Evolutionary conservation across 1,284 basidiomycete species (phyloP).

Genomic region (Heterobasidion irregulare): DNA sequence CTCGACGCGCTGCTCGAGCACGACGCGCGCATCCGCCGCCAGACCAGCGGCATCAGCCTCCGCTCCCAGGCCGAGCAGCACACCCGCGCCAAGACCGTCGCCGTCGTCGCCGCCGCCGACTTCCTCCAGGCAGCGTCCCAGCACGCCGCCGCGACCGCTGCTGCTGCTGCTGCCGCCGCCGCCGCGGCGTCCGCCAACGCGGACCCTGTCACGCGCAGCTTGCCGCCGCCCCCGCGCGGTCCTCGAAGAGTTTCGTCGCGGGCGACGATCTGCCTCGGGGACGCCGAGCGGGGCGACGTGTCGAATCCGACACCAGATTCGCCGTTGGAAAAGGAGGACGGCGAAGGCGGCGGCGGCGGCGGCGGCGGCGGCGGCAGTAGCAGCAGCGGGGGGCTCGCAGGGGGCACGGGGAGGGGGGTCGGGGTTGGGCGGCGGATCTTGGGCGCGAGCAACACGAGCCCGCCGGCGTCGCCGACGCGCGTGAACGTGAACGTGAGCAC

Average conservation of each 20-base stretch:
- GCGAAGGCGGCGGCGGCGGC: too few species aligned
- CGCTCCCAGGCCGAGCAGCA: background rate
- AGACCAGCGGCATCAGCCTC: background rate
- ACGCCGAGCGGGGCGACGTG: too few species aligned
- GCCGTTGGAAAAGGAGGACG: too few species aligned
- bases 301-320: too few species aligned
- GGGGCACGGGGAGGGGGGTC: too few species aligned
- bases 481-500: background rate
- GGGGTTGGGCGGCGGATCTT: background rate
- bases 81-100: background rate
- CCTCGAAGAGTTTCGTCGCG: background rate
- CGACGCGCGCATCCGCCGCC: slow-evolving; percentile 32
- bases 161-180: background rate
- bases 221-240: slow-evolving; percentile 30
- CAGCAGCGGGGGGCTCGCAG: background rate
- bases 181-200: background rate
- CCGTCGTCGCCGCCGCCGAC: background rate
- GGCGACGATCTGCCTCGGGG: background rate
- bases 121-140: background rate
- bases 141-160: slow-evolving; percentile 31
- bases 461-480: background rate
- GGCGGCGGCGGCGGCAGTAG: too few species aligned
- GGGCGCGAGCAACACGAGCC: background rate
- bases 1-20: slow-evolving; percentile 54
- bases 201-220: slow-evolving; percentile 4